Percentiles rank a stretch among this genome's conserved stretches.
Evolutionary conservation across 108 stramenopile genomes (phyloP).

Genomic region (Mayamaea pseudoterrestris): DNA sequence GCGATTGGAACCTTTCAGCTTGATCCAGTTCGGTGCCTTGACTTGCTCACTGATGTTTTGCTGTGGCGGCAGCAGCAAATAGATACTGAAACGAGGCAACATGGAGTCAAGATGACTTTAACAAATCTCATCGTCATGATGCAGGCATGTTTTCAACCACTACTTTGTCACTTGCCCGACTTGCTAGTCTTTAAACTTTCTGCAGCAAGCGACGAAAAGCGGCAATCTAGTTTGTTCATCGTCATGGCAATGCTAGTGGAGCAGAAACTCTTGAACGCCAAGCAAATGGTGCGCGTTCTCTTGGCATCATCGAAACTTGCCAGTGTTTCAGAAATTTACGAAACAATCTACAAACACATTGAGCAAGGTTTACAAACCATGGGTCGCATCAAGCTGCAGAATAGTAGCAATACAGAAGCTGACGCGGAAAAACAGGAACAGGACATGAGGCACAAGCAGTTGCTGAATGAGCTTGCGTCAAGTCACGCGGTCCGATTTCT

Average conservation of each 20-base stretch:
- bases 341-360: too few species aligned
- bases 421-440: too few species aligned
- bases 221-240: not conserved
- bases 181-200: slow-evolving; percentile 3
- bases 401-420: too few species aligned
- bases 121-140: slow-evolving; percentile 21
- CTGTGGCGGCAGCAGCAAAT: slow-evolving; percentile 7
- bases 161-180: not conserved
- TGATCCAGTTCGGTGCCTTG: slow-evolving; percentile 90
- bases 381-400: too few species aligned
- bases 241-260: slow-evolving; percentile 31
- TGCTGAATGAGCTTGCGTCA: too few species aligned
- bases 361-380: too few species aligned
- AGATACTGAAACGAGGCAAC: not conserved
- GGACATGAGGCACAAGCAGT: too few species aligned
- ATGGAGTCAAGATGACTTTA: slow-evolving; percentile 2
- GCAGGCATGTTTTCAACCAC: too few species aligned
- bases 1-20: slow-evolving; percentile 90
- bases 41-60: slow-evolving; percentile 71
- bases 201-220: slow-evolving; percentile 12
- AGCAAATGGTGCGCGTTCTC: too few species aligned
- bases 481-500: too few species aligned
- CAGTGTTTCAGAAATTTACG: too few species aligned
- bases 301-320: too few species aligned
- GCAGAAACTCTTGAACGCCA: slow-evolving; percentile 29